Conservation (phyloP, 306 rosid species). For the Castanopsis chinensis region DNA sequence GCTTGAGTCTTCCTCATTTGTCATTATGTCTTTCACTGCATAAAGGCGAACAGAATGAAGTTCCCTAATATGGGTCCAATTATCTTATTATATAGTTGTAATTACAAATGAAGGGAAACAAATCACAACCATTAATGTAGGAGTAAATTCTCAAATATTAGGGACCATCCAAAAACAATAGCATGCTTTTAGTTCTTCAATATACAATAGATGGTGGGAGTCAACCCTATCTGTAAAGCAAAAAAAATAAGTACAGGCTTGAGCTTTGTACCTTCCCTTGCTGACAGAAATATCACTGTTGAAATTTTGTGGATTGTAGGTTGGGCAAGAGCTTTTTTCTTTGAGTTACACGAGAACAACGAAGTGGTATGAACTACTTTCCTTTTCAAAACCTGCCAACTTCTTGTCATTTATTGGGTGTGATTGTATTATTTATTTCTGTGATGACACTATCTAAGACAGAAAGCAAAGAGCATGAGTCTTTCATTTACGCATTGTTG, state of each 20-base stretch:
- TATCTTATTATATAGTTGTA: constrained; percentile 11
- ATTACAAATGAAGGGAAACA: neutral
- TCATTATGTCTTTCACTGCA: constrained; percentile 9
- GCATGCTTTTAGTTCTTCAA: constrained; percentile 5
- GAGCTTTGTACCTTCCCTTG: no score
- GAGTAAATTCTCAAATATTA: neutral
- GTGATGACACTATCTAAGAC: no score
- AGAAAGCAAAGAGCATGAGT: no score
- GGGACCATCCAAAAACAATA: constrained; percentile 2
- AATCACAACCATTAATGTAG: neutral
- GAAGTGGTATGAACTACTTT: no score
- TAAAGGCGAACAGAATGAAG: constrained; percentile 9
- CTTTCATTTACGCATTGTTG: no score
- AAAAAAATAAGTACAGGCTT: constrained; percentile 25
- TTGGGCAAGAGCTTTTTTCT: no score
- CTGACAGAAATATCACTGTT: no score
- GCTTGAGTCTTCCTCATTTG: neutral
- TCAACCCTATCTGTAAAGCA: constrained; percentile 10
- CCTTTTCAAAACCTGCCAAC: no score
- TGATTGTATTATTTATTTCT: no score
- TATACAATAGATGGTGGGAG: constrained; percentile 21
- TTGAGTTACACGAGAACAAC: no score
- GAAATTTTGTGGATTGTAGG: no score
- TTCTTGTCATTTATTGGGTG: no score
- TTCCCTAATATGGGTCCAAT: constrained; percentile 18